Evolutionary conservation across 2,329 filamentous ascomycete species (phyloP).

Genomic region (Falciphora oryzae): DNA sequence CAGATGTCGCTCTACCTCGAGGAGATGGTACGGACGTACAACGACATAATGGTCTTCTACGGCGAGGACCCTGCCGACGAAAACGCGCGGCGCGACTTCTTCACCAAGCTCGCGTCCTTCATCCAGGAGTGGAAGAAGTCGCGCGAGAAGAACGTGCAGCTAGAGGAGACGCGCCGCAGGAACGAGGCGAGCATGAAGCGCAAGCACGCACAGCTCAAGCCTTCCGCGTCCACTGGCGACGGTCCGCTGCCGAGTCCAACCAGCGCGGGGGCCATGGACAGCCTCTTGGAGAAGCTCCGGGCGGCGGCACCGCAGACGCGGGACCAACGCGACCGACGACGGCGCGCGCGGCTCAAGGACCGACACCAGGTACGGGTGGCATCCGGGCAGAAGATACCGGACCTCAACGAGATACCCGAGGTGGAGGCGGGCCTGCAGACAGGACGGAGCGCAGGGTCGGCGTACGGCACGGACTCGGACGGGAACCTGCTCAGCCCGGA

Average conservation of each 20-base stretch:
- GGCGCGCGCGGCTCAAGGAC: constrained; percentile 84
- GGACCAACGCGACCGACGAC: constrained; percentile 82
- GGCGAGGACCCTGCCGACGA: constrained; percentile 91
- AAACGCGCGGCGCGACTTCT: constrained; percentile 91
- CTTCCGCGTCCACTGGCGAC: constrained; percentile 31
- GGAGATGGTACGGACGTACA: constrained; percentile 84
- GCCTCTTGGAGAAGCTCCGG: constrained; percentile 86
- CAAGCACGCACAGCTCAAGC: constrained; percentile 68
- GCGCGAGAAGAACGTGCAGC: constrained; percentile 77
- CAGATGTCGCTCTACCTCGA: constrained; percentile 92
- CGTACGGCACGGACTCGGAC: constrained; percentile 40
- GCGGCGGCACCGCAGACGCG: constrained; percentile 85
- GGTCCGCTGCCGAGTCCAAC: constrained; percentile 57
- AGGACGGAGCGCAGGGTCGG: constrained; percentile 25
- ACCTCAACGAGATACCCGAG: constrained; percentile 58
- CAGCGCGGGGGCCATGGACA: constrained; percentile 90
- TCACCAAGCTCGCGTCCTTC: constrained; percentile 86
- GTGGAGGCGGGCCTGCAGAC: constrained; percentile 35
- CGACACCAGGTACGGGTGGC: constrained; percentile 84
- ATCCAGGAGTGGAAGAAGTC: constrained; percentile 95
- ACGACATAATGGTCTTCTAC: constrained; percentile 95
- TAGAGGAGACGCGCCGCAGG: constrained; percentile 76
- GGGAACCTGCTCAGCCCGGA: constrained; percentile 47
- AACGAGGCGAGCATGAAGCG: constrained; percentile 92
- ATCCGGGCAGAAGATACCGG: constrained; percentile 82